A percentile compares a stretch with the other conserved stretches of the same genome.
Evolutionary conservation across 495 filamentous ascomycete species (phyloP).

Genomic region (Achaetomiella virescens): DNA sequence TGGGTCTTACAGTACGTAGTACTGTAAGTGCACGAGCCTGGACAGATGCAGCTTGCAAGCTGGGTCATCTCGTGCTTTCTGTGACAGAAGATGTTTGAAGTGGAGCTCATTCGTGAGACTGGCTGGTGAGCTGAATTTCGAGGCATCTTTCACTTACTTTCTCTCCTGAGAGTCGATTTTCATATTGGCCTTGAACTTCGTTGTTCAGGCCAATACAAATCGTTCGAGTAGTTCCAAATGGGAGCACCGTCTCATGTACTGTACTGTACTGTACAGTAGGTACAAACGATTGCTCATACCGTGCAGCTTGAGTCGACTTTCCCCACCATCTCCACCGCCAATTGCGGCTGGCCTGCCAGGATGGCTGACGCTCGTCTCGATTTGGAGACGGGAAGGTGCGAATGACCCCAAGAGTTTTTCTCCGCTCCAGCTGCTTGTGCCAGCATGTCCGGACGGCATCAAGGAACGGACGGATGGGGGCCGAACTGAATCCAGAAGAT

Average conservation of each 20-base stretch:
- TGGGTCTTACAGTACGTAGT: not conserved
- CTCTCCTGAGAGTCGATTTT: too few species aligned
- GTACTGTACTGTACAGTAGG: too few species aligned
- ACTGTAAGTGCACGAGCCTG: not conserved
- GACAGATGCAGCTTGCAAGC: not conserved
- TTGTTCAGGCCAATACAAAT: too few species aligned
- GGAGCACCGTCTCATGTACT: too few species aligned
- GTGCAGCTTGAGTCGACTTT: not conserved
- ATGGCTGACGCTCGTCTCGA: slow-evolving; percentile 1
- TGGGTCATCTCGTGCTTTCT: too few species aligned
- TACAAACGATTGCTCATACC: not conserved
- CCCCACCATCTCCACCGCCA: slow-evolving; percentile 1
- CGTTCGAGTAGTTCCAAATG: too few species aligned
- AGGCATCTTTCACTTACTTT: too few species aligned
- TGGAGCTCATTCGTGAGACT: too few species aligned
- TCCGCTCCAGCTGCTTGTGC: not conserved
- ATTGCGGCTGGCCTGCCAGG: not conserved
- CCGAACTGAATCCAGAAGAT: not conserved
- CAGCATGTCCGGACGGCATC: not conserved
- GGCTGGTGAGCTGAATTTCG: too few species aligned
- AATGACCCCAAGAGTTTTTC: slow-evolving; percentile 12
- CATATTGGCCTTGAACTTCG: too few species aligned
- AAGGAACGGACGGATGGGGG: too few species aligned
- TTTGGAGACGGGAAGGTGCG: slow-evolving; percentile 6
- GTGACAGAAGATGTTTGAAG: too few species aligned